phyloP scores from a whole-genome alignment of 2,329 filamentous ascomycete genomes.

The Geosmithia flava region DNA sequence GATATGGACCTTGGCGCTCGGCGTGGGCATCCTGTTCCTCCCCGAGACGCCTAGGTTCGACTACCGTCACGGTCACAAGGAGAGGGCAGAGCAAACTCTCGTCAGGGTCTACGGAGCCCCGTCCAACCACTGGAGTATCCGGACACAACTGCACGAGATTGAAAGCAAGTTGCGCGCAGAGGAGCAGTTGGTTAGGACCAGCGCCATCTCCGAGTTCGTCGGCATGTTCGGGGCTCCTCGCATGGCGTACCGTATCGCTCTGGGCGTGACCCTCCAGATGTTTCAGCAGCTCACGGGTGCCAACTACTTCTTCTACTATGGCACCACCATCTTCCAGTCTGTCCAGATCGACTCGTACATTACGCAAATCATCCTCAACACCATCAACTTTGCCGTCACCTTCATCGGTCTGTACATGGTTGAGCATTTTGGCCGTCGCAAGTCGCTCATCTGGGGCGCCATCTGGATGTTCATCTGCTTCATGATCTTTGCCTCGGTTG shows the following conservation, averaged over 20 bases:
- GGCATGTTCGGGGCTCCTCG: slow-evolving; percentile 52
- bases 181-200: slow-evolving; percentile 17
- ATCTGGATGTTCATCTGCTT: slow-evolving; percentile 50
- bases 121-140: slow-evolving; percentile 27
- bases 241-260: slow-evolving; percentile 48
- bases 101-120: slow-evolving; percentile 33
- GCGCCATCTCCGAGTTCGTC: slow-evolving; percentile 31
- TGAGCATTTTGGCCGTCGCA: slow-evolving; percentile 52
- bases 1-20: slow-evolving; percentile 34
- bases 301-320: slow-evolving; percentile 57
- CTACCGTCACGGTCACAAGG: slow-evolving; percentile 32
- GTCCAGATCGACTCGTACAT: slow-evolving; percentile 46
- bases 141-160: slow-evolving; percentile 39
- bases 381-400: slow-evolving; percentile 56
- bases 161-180: slow-evolving; percentile 39
- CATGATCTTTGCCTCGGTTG: slow-evolving; percentile 41
- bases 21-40: slow-evolving; percentile 34
- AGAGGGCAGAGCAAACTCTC: slow-evolving; percentile 32
- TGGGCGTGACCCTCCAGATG: slow-evolving; percentile 49
- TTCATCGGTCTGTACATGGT: slow-evolving; percentile 60
- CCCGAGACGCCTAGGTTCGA: slow-evolving; percentile 40
- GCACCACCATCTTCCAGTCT: slow-evolving; percentile 35
- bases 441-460: slow-evolving; percentile 49
- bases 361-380: slow-evolving; percentile 54
- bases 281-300: slow-evolving; percentile 55